These are phyloP conservation scores for Didymella arachidicola DNA, from an alignment of 2,329 filamentous ascomycete genomes.

Conservation along the genomic window DNA sequence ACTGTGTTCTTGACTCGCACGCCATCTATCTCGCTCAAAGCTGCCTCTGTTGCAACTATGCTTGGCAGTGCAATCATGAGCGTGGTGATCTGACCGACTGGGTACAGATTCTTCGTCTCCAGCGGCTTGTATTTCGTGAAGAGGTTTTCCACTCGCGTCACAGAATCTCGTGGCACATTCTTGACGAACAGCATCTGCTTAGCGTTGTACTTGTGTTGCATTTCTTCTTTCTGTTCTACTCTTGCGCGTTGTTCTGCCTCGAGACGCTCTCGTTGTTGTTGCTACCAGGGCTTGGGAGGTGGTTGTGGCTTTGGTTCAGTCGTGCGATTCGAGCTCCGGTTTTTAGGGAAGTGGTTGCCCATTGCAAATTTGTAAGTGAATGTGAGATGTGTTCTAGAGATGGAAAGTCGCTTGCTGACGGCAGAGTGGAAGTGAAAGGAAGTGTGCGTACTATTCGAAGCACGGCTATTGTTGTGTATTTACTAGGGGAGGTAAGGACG, in stretches of 20 bases:
- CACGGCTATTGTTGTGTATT: neutral
- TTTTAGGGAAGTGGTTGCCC: neutral
- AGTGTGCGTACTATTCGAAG: neutral
- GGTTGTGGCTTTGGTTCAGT: neutral
- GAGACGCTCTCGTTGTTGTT: neutral
- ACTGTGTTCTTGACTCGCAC: slow-evolving; percentile 22
- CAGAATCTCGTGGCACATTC: slow-evolving; percentile 27
- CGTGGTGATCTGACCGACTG: slow-evolving; percentile 24
- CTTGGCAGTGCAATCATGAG: slow-evolving; percentile 26
- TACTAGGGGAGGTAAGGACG: neutral
- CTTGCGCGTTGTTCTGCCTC: neutral
- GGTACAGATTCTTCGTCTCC: slow-evolving; percentile 29
- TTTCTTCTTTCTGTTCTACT: neutral
- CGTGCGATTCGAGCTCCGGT: neutral
- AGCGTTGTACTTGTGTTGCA: neutral
- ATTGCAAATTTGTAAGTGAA: slow-evolving; percentile 7
- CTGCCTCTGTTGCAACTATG: slow-evolving; percentile 11
- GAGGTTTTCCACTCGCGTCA: slow-evolving; percentile 5
- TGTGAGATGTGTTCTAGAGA: neutral
- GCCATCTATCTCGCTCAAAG: slow-evolving; percentile 15
- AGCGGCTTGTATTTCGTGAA: slow-evolving; percentile 24
- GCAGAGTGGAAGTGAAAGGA: neutral
- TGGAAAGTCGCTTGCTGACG: neutral
- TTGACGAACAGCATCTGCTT: slow-evolving; percentile 33
- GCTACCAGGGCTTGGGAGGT: neutral